These are phyloP conservation scores for Cytospora piceae DNA, from an alignment of 2,329 filamentous ascomycete species.

Conservation along the genomic window DNA sequence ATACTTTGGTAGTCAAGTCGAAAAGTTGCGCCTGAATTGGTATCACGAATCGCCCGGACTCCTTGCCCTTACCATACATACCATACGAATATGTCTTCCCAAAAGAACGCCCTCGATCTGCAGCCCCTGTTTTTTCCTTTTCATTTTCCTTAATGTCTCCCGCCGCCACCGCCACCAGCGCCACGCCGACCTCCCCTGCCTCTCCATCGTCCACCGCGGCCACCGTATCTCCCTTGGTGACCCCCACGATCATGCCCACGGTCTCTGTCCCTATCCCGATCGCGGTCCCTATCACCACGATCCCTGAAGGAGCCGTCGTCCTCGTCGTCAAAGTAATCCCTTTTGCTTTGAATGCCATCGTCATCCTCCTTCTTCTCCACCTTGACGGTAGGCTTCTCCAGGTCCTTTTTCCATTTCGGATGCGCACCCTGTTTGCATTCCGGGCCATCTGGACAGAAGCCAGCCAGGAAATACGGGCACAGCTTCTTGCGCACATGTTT, in stretches of 20 bases:
- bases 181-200: slow-evolving; percentile 38
- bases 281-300: slow-evolving; percentile 40
- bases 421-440: slow-evolving; percentile 81
- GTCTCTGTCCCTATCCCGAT: slow-evolving; percentile 41
- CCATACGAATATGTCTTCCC: background rate
- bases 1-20: background rate
- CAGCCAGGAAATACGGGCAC: slow-evolving; percentile 85
- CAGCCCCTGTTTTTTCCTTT: background rate
- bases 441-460: slow-evolving; percentile 86
- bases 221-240: slow-evolving; percentile 41
- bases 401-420: slow-evolving; percentile 76
- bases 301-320: slow-evolving; percentile 42
- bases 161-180: too few species aligned
- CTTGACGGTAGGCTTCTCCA: slow-evolving; percentile 76
- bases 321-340: slow-evolving; percentile 38
- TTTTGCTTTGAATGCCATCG: slow-evolving; percentile 50
- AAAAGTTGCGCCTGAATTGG: background rate
- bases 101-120: background rate
- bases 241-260: slow-evolving; percentile 31
- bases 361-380: slow-evolving; percentile 66
- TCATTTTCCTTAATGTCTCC: slow-evolving; percentile 27
- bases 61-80: background rate
- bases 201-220: slow-evolving; percentile 40
- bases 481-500: slow-evolving; percentile 82
- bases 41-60: background rate